Base-by-base conservation (phyloP, 2,329 filamentous ascomycete genomes). In the Myriangium duriaei region DNA sequence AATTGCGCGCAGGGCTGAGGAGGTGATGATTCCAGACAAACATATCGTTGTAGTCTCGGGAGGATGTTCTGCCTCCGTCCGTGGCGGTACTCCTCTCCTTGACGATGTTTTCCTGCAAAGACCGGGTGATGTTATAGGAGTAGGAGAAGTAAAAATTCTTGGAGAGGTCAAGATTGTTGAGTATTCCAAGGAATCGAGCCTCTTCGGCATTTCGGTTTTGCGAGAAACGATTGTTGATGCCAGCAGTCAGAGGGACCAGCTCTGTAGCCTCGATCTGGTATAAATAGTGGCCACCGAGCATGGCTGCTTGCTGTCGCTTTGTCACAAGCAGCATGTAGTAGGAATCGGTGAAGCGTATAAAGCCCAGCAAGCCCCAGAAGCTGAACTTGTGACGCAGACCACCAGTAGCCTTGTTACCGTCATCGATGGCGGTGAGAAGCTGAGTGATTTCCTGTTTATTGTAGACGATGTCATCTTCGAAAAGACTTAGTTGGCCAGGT, bases 241-340 rank as follows among this genome's bases (percentile, higher is more conserved):
- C 72, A 0, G 82, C 81, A 0, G 84, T 88, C 44, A 98, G 65
- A 0, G 88, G 84, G 11, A 98, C 76, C 37, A 96, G 68, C 55
- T 96, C 88, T 0, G 91, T 98, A 17, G 78, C 86, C 53, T 96
- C 88, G 40, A 98, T 76, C 60, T 94, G 86, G 56, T 96, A 96
- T 44, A 96, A 72, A 53, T 93, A 94, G 56, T 96, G 91, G 1
- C 91, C 91, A 12, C 91, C 91, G 15, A 98, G 72, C 79, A 95
- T 88, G 31, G 91, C 91, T 3, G 94, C 87, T 42, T 92, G 92
- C 53, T 83, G 91, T 63, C 92, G 79, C 62, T 96, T 96, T 28
- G 87, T 95, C 52, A 96, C 87, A 34, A 96, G 64, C 18, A 96
- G 71, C 87, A 98, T 96, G 58, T 98, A 98, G 58, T 92, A 95